Evolutionary conservation across 2,329 filamentous ascomycete genomes (phyloP), one percentile per base, ranked within the genome.

Genomic region (Fusarium beomiforme): DNA sequence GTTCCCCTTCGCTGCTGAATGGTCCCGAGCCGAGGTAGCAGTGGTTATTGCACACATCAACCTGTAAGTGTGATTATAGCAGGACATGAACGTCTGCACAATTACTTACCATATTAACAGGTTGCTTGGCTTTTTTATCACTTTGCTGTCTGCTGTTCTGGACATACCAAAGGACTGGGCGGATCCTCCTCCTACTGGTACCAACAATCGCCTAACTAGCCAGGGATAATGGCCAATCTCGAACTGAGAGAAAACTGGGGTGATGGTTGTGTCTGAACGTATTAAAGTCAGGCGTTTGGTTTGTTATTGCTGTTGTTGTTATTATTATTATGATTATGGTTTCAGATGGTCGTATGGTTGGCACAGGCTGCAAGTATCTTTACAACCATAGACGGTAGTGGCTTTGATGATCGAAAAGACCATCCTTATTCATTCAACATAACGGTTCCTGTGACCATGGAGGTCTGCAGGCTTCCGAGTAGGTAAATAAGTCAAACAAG

Each of bases 31-130:
- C 37, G 51, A 39, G 19, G 46, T 54, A 21, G 64, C 75, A n/a
- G 55, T 69, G 31, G 16, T 62, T 19, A 29, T 74, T 58, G 59
- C 51, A 14, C 70, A 78, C 42, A 16, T 77, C 42, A 74, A 69
- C 42, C 7, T 79, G 78, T 79, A 65, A 69, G 76, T 72, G 26
- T 36, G 19, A 13, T 46, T 11, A 47, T 6, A 17, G 29, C 29
- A 21, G 29, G 12, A 24, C 9, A 17, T 6, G 17, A 19, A 23
- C 23, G 23, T 37, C 19, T 23, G 23, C 24, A 16, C 39, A 39
- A 19, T 49, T 23, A 47, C 64, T 77, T 26, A 77, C 60, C 19
- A n/a, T 26, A 13, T 26, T 11, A 9, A 34, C 23, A 78, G 76
- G 29, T 14, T 73, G 8, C 14, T 78, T 19, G 75, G 64, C 39